A percentile compares a stretch with the other conserved stretches of the same genome.
These are phyloP conservation scores for Parascedosporium putredinis DNA, from an alignment of 2,329 filamentous ascomycete genomes.

Conservation along the genomic window DNA sequence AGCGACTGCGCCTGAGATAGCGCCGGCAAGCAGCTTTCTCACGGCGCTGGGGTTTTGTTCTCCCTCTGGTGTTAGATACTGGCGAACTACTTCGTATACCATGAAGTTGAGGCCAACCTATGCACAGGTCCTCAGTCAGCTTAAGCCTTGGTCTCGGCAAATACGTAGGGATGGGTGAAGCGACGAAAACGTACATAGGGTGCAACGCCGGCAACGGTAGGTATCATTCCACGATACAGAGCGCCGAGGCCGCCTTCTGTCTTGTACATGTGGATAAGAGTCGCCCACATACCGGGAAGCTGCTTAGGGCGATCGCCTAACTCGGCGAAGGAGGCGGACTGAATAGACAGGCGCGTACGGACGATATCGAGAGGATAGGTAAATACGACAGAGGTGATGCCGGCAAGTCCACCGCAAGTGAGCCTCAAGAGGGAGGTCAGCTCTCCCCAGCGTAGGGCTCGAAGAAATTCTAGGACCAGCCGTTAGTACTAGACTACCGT, in stretches of 20 bases:
- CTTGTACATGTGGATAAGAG: constrained; percentile 75
- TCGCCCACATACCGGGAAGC: constrained; percentile 86
- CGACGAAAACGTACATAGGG: constrained; percentile 56
- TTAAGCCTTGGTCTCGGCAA: background rate
- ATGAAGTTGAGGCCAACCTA: constrained; percentile 96
- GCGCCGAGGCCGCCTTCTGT: constrained; percentile 77
- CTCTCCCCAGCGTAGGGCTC: constrained; percentile 65
- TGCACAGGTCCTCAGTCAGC: background rate
- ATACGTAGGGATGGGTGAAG: too few relatives aligned
- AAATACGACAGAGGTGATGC: constrained; percentile 87
- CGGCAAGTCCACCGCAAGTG: constrained; percentile 81
- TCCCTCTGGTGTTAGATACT: constrained; percentile 76
- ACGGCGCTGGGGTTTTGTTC: constrained; percentile 69
- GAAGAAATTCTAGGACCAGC: constrained; percentile 50
- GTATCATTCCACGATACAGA: constrained; percentile 88
- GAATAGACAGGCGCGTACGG: constrained; percentile 89
- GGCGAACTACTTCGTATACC: constrained; percentile 85
- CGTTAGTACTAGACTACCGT: background rate
- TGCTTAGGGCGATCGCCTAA: constrained; percentile 55
- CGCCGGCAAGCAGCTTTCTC: constrained; percentile 80
- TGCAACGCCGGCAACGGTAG: constrained; percentile 88
- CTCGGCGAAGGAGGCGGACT: constrained; percentile 86
- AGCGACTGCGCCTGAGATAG: constrained; percentile 89
- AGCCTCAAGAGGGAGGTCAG: constrained; percentile 66
- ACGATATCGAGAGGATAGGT: constrained; percentile 98